Conservation (phyloP, 139 green algal species). For the Picochlorum sp. region DNA sequence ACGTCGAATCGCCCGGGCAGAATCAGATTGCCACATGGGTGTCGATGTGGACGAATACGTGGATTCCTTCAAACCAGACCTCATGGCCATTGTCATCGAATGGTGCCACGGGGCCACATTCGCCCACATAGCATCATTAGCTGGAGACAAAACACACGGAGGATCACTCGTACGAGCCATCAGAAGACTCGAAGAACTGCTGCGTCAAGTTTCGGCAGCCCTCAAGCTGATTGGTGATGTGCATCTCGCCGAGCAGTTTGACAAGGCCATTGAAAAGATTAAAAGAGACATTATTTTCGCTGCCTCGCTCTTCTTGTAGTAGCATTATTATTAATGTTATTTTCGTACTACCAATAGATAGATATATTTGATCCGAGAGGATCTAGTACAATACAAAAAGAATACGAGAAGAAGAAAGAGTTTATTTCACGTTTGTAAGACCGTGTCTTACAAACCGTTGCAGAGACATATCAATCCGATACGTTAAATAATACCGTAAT, state of each 20-base stretch:
- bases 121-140: constrained; percentile 41
- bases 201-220: constrained; percentile 51
- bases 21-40: constrained; percentile 43
- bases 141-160: constrained; percentile 4
- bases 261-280: constrained; percentile 29
- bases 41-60: constrained; percentile 60
- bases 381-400: too few species aligned
- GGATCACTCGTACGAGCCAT: constrained; percentile 68
- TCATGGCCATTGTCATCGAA: constrained; percentile 58
- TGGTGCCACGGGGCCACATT: constrained; percentile 61
- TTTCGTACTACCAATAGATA: neutral
- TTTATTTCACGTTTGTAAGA: too few species aligned
- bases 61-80: constrained; percentile 51
- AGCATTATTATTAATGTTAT: neutral
- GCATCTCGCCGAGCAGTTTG: constrained; percentile 30
- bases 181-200: constrained; percentile 66
- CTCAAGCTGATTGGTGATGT: constrained; percentile 30
- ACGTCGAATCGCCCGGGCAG: constrained; percentile 35
- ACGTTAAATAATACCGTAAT: too few species aligned
- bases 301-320: constrained; percentile 47
- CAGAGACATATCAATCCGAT: too few species aligned
- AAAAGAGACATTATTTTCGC: constrained; percentile 57
- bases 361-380: neutral
- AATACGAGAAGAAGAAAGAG: too few species aligned
- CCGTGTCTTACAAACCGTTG: too few species aligned